phyloP scores from a whole-genome alignment of 1,139 yeast species.

The Citeromyces hawaiiensis region DNA sequence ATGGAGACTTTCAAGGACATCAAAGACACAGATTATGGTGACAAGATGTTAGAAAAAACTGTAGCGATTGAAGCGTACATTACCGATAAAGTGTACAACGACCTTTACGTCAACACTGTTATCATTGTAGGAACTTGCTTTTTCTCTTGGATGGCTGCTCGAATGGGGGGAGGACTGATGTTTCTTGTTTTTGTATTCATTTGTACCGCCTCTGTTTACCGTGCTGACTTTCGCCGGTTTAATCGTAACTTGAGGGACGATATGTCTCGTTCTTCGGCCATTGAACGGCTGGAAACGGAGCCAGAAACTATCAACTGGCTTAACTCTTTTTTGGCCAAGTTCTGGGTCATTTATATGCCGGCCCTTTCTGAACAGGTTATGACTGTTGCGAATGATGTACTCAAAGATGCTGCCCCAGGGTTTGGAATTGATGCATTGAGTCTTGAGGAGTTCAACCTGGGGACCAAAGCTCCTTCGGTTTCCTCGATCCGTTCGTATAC shows the following conservation, averaged over 20 bases:
- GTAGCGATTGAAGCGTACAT: conserved; percentile 40
- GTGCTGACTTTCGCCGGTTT: conserved; percentile 60
- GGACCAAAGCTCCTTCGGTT: conserved; percentile 67
- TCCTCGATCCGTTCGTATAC: conserved; percentile 62
- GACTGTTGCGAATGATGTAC: conserved; percentile 47
- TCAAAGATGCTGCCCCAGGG: conserved; percentile 68
- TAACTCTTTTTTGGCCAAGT: conserved; percentile 60
- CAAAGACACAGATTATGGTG: neutral
- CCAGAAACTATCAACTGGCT: conserved; percentile 73
- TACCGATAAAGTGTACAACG: conserved; percentile 54
- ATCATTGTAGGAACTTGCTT: conserved; percentile 58
- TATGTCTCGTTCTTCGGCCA: conserved; percentile 45
- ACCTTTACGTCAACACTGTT: conserved; percentile 58
- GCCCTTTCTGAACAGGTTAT: conserved; percentile 67
- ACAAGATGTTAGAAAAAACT: conserved; percentile 11
- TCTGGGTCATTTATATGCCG: conserved; percentile 84
- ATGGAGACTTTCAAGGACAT: neutral
- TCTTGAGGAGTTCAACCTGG: conserved; percentile 65
- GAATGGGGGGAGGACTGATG: conserved; percentile 41
- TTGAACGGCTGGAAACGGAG: conserved; percentile 45
- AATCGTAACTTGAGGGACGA: conserved; percentile 64
- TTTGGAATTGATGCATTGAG: conserved; percentile 64
- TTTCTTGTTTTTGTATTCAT: conserved; percentile 44
- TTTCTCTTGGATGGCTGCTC: conserved; percentile 51
- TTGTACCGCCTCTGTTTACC: conserved; percentile 51